Base-by-base conservation (phyloP, 2,329 filamentous ascomycete species). In the Calonectria pauciramosa region DNA sequence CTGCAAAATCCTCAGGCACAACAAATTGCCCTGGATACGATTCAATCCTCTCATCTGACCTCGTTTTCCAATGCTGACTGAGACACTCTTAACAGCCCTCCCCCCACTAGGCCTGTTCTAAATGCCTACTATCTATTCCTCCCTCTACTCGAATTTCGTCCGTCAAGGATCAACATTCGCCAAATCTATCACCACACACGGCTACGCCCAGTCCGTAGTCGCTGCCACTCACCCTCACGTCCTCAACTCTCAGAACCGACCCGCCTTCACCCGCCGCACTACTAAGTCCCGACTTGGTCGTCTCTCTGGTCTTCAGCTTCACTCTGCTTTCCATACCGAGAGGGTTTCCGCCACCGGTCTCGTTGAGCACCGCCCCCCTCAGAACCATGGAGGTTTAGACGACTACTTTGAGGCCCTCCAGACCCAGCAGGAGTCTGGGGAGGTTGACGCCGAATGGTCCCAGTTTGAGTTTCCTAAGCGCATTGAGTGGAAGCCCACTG, bases 201-300 rank as follows among this genome's bases (percentile, higher is more conserved):
- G 96, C 88, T 99, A 98, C 91, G 96, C 96, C 82, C 96, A 99
- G 86, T 98, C 96, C 77, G 94, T 99, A 87, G 96, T 99, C 88
- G 97, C 97, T 83, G 96, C 96, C 82, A 95, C 95, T 78, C 96
- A 98, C 77, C 91, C 91, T 71, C 89, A 91, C 93, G 94, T 88
- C 90, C 92, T 90, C 91, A 95, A 93, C 90, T 93, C 88, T 84
- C 95, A 92, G 85, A 92, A 91, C 85, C 90, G 91, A 80, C 90
- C 90, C 76, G 90, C 90, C 82, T 93, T 92, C 82, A 90, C 88
- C 75, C 90, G 90, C 80, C 90, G 89, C 82, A 90, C 89, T 80
- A 89, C 86, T 82, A 89, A 88, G 51, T 73, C 71, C 79, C 88
- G 88, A 77, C 87, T 91, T 78, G 88, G 88, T 76, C 90, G 88